Evolutionary conservation across 2,329 filamentous ascomycete genomes (phyloP).

Genomic region (Zymoseptoria ardabiliae): DNA sequence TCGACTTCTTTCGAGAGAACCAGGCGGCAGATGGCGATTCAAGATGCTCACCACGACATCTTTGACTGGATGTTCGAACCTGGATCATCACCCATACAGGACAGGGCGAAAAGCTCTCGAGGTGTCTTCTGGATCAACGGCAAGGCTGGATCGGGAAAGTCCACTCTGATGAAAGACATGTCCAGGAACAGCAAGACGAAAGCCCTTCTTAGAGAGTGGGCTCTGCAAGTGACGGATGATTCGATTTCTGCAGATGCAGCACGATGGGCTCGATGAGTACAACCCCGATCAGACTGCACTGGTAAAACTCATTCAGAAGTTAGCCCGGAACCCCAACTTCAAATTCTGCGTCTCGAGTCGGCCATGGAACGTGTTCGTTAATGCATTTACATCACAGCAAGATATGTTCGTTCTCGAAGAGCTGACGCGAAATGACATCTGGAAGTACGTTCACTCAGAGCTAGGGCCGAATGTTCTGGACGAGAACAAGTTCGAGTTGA

Average conservation of each 20-base stretch:
- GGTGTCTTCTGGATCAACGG: conserved; percentile 16
- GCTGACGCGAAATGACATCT: conserved; percentile 8
- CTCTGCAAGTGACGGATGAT: neutral
- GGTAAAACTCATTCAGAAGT: neutral
- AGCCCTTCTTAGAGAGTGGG: conserved; percentile 1
- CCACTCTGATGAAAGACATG: conserved; percentile 11
- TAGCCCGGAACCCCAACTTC: conserved; percentile 2
- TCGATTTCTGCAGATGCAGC: too few relatives aligned
- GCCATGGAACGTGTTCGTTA: conserved; percentile 15
- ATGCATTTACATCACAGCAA: conserved; percentile 5
- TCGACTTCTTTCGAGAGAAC: neutral
- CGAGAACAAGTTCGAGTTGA: too few relatives aligned
- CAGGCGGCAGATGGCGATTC: neutral
- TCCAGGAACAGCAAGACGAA: neutral
- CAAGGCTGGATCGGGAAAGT: conserved; percentile 17
- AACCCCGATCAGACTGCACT: conserved; percentile 6
- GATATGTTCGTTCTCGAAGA: conserved; percentile 8
- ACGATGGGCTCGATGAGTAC: conserved; percentile 15
- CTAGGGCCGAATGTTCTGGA: neutral
- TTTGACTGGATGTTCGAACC: too few relatives aligned
- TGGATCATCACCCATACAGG: too few relatives aligned
- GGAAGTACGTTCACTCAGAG: neutral
- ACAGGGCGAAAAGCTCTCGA: neutral
- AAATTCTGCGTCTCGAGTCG: conserved; percentile 18
- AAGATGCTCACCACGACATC: neutral